These are phyloP conservation scores for Solanum habrochaites DNA, from an alignment of 257 asterid genomes.

Conservation along the genomic window DNA sequence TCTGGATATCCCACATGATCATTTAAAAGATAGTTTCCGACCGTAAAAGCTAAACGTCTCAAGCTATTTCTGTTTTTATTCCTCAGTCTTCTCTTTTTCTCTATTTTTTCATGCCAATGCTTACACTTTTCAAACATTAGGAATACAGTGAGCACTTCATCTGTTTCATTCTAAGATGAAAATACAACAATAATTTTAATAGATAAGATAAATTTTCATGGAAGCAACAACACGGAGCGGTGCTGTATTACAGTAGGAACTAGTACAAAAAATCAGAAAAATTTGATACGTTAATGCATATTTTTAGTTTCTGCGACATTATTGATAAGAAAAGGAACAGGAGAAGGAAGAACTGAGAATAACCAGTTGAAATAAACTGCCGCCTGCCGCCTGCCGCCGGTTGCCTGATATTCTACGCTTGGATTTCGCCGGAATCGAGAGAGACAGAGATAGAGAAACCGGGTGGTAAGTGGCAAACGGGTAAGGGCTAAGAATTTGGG, in stretches of 20 bases:
- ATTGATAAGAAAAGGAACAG: neutral
- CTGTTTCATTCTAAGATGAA: neutral
- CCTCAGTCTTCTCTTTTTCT: neutral
- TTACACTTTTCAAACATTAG: neutral
- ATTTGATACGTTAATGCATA: neutral
- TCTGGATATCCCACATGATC: neutral
- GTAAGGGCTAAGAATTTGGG: neutral
- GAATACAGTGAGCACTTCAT: neutral
- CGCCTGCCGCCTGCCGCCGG: constrained; percentile 28
- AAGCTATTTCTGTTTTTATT: neutral
- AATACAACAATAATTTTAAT: neutral
- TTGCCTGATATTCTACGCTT: constrained; percentile 20
- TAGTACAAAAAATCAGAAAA: neutral
- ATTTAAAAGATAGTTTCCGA: neutral
- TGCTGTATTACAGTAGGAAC: neutral
- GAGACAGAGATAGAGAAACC: neutral
- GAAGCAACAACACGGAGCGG: neutral
- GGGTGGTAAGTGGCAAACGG: neutral
- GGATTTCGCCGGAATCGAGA: neutral
- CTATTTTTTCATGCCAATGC: neutral
- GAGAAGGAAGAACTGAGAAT: neutral
- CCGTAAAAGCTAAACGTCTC: neutral
- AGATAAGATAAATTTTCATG: neutral
- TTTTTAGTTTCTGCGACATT: neutral
- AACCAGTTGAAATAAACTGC: constrained; percentile 28